Evolutionary conservation across 2,329 filamentous ascomycete genomes (phyloP).

Genomic region (Aspergillus sp.): DNA sequence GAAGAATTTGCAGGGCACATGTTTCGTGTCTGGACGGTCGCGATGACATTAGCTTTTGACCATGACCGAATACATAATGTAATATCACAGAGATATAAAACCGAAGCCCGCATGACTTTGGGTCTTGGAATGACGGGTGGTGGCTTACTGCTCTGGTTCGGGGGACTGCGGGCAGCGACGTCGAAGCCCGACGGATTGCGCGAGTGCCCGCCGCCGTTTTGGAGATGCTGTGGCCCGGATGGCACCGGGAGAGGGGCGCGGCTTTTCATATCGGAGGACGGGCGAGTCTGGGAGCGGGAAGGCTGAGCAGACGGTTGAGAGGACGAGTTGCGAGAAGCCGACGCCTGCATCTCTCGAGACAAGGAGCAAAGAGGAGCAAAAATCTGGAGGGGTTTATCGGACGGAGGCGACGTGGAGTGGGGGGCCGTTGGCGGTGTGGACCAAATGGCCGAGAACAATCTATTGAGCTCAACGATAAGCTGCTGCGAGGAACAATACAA

Average conservation of each 20-base stretch:
- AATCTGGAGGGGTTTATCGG: slow-evolving; percentile 33
- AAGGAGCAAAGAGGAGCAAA: slow-evolving; percentile 17
- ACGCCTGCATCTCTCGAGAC: slow-evolving; percentile 28
- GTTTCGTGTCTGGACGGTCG: slow-evolving; percentile 74
- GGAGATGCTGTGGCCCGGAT: slow-evolving; percentile 35
- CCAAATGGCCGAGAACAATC: not conserved
- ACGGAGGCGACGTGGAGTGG: slow-evolving; percentile 20
- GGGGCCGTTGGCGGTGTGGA: slow-evolving; percentile 18
- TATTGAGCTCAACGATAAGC: not conserved
- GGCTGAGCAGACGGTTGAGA: slow-evolving; percentile 28
- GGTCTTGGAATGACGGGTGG: not conserved
- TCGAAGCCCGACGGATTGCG: slow-evolving; percentile 49
- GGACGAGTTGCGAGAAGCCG: slow-evolving; percentile 27
- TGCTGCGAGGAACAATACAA: not conserved
- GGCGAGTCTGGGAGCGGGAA: slow-evolving; percentile 32
- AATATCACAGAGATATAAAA: not conserved
- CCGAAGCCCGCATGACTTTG: not conserved
- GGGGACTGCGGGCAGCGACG: slow-evolving; percentile 52
- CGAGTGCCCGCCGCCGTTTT: slow-evolving; percentile 44
- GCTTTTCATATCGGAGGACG: slow-evolving; percentile 46
- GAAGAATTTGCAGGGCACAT: slow-evolving; percentile 99
- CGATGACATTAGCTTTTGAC: not conserved
- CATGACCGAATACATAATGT: not conserved
- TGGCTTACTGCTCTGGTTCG: slow-evolving; percentile 49
- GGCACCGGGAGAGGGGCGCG: slow-evolving; percentile 46